These are phyloP conservation scores for Xanthoconium purpureum DNA, from an alignment of 768 basidiomycete genomes.

Conservation along the genomic window DNA sequence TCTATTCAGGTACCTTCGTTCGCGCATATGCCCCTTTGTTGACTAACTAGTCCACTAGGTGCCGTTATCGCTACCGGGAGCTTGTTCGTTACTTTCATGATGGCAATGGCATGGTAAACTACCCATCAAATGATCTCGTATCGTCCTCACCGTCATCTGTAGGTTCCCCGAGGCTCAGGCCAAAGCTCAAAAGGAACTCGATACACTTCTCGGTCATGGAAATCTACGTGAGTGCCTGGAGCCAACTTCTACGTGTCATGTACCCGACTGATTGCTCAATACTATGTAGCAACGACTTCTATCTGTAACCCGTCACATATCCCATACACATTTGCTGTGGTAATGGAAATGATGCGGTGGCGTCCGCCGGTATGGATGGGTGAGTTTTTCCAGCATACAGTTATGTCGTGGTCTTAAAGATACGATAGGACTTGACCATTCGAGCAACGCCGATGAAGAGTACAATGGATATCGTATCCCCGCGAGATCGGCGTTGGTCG, in stretches of 20 bases:
- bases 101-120: slow-evolving; percentile 5
- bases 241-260: too few relatives aligned
- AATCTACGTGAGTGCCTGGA: not conserved
- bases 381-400: not conserved
- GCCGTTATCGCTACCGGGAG: slow-evolving; percentile 5
- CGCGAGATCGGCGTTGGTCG: slow-evolving; percentile 1
- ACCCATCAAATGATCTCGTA: not conserved
- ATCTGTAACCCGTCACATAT: not conserved
- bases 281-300: not conserved
- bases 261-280: too few relatives aligned
- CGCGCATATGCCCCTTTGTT: not conserved
- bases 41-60: not conserved
- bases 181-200: slow-evolving; percentile 3
- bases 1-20: slow-evolving; percentile 1
- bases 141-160: not conserved
- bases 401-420: not conserved
- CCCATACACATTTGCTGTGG: slow-evolving; percentile 2
- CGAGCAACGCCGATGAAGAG: not conserved
- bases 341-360: slow-evolving; percentile 8
- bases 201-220: slow-evolving; percentile 4
- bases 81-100: slow-evolving; percentile 5
- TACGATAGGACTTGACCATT: slow-evolving; percentile 1
- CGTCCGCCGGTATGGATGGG: slow-evolving; percentile 9
- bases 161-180: slow-evolving; percentile 2
- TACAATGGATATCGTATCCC: slow-evolving; percentile 3